Base-by-base conservation (phyloP, 768 basidiomycete species). In the Trichaptum fuscoviolaceum region DNA sequence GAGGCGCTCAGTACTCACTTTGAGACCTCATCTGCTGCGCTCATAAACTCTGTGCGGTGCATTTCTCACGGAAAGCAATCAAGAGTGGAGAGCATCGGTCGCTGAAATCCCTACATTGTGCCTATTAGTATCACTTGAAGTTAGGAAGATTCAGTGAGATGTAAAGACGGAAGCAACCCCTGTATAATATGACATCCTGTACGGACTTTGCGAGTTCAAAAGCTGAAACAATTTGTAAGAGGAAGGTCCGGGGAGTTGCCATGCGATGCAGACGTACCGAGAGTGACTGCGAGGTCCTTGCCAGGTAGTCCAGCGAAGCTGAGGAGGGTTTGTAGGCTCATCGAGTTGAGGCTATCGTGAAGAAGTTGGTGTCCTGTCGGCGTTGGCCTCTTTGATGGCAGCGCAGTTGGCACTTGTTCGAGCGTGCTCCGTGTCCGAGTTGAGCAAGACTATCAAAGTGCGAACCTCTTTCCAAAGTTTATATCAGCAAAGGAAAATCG, bases 111-210 rank as follows among this genome's bases (percentile, higher is more conserved):
- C 65, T 64, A 63, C 80, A 81, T 76, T 78, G 77, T 75, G 75
- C 74, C 80, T 81, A 59, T n/a, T n/a, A n/a, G n/a, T 60, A 59
- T 52, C 18, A 30, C n/a, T 24, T 52, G n/a, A 35, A 36, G 58
- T 9, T 58, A 63, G 62, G 9, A 25, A 64, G 25, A 15, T 52
- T 4, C 3, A 3, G 12, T 36, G 62, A 20, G 57, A 20, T 18
- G 23, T 27, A 26, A 63, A 25, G 63, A 18, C 10, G 23, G 30
- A 25, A 69, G 59, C 74, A 36, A 63, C 80, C 80, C 65, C 73
- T 72, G 70, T 79, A 78, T 18, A 82, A 69, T 68, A 80, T 80
- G 62, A 82, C 73, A 65, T 78, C 77, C 67, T 78, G 71, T 30
- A 79, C 71, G 42, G 69, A 71, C 12, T 58, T 57, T 66, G 75